phyloP scores from a whole-genome alignment of 225 moss, liverwort and hornwort species.

The Marchantia polymorpha region DNA sequence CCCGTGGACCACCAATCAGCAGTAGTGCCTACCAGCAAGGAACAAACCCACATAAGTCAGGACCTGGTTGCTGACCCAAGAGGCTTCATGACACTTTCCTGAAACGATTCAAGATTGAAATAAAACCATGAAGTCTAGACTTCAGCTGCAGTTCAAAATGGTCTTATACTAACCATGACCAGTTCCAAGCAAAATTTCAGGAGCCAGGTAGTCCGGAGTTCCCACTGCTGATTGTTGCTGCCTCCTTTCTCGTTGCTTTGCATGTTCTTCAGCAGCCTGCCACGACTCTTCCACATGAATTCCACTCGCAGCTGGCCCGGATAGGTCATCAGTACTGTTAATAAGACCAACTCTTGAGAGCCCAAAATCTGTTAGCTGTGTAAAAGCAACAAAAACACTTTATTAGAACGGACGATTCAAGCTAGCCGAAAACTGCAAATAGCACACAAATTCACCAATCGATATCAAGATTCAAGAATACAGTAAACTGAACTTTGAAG shows the following conservation, averaged over 20 bases:
- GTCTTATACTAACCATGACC: conserved; percentile 65
- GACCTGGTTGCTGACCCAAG: not conserved
- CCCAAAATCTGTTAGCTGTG: conserved; percentile 99
- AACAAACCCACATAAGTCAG: not conserved
- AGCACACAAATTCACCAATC: not conserved
- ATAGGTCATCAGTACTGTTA: conserved; percentile 98
- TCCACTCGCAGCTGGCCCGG: conserved; percentile 79
- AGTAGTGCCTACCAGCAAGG: conserved; percentile 63
- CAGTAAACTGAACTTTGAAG: not conserved
- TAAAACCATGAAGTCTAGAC: not conserved
- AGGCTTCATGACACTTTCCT: not conserved
- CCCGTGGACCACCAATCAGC: conserved; percentile 99
- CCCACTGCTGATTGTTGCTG: conserved; percentile 97
- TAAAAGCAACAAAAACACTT: not conserved
- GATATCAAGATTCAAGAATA: not conserved
- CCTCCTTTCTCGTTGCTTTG: conserved; percentile 85
- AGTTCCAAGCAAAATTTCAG: conserved; percentile 97
- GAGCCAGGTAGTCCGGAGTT: conserved; percentile 97
- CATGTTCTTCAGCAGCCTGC: conserved; percentile 58
- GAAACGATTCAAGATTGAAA: not conserved
- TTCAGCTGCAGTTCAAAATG: not conserved
- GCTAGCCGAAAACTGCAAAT: not conserved
- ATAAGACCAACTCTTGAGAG: conserved; percentile 99
- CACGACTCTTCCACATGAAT: conserved; percentile 73
- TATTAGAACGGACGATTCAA: not conserved